These are phyloP conservation scores for Aspergillus calidoustus DNA, from an alignment of 2,329 filamentous ascomycete species.

Conservation along the genomic window DNA sequence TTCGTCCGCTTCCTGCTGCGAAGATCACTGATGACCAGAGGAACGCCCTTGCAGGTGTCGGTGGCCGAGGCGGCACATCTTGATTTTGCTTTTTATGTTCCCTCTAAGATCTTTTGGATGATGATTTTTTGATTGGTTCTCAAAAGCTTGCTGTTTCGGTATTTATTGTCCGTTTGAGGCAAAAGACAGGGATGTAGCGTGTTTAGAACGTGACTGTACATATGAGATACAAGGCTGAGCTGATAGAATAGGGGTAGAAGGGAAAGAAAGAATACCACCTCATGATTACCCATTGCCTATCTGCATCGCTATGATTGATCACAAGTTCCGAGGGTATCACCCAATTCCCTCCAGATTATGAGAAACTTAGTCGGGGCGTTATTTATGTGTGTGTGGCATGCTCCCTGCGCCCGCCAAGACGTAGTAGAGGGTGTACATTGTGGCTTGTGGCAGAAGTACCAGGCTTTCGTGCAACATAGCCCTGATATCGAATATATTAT, in stretches of 20 bases:
- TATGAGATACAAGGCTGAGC: not conserved
- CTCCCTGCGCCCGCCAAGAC: not conserved
- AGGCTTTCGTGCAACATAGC: not conserved
- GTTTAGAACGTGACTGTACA: not conserved
- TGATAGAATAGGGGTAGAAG: constrained; percentile 1
- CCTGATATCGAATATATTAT: not conserved
- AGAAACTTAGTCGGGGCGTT: not conserved
- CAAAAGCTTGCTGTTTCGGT: not conserved
- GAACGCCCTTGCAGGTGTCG: constrained; percentile 56
- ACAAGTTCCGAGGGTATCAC: not conserved
- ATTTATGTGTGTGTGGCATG: constrained; percentile 4
- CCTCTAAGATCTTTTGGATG: constrained; percentile 3
- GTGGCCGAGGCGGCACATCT: constrained; percentile 53
- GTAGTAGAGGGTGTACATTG: not conserved
- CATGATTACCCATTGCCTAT: not conserved
- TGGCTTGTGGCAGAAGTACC: not conserved
- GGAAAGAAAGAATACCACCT: constrained; percentile 3
- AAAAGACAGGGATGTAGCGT: not conserved
- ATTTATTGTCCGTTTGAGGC: not conserved
- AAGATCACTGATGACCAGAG: constrained; percentile 53
- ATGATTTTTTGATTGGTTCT: not conserved
- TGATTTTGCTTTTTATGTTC: constrained; percentile 22
- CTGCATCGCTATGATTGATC: not conserved
- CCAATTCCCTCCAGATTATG: not conserved
- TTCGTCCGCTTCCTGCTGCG: constrained; percentile 48